Evolutionary conservation across 371 early-diverging fungal genomes (phyloP).

Genomic region (Chytridium lagenaria): DNA sequence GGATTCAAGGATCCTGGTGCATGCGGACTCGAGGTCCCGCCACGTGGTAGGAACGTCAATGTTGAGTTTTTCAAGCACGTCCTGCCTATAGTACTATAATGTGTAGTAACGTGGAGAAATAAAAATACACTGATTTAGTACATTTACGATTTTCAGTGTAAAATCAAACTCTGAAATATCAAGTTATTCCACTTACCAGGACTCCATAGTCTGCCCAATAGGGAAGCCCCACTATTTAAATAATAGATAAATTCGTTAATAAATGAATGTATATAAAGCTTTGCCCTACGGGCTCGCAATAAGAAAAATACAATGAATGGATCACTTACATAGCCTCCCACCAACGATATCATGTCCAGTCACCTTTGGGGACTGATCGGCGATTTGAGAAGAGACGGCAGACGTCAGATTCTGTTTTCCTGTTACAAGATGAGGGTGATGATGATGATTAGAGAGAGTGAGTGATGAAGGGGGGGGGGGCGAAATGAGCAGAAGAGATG

Average conservation of each 20-base stretch:
- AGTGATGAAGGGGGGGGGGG: neutral
- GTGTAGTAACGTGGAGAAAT: too few relatives aligned
- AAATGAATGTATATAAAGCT: too few relatives aligned
- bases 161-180: too few relatives aligned
- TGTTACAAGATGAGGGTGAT: too few relatives aligned
- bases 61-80: constrained; percentile 30
- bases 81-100: constrained; percentile 12
- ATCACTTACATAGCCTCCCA: neutral
- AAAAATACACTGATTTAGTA: too few relatives aligned
- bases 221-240: constrained; percentile 26
- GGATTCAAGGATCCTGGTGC: neutral
- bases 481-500: neutral
- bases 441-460: neutral
- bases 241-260: neutral
- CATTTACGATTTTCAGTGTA: too few relatives aligned
- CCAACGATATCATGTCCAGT: neutral
- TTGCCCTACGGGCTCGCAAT: too few relatives aligned
- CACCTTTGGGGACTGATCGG: neutral
- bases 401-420: too few relatives aligned
- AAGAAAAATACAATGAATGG: neutral
- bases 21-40: neutral
- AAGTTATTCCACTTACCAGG: constrained; percentile 1
- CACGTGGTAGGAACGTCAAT: constrained; percentile 4
- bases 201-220: constrained; percentile 39
- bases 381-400: too few relatives aligned